A percentile compares a stretch with the other conserved stretches of the same genome.
Evolutionary conservation across 352 stramenopile species (phyloP).

Genomic region (Phytophthora chlamydospora): DNA sequence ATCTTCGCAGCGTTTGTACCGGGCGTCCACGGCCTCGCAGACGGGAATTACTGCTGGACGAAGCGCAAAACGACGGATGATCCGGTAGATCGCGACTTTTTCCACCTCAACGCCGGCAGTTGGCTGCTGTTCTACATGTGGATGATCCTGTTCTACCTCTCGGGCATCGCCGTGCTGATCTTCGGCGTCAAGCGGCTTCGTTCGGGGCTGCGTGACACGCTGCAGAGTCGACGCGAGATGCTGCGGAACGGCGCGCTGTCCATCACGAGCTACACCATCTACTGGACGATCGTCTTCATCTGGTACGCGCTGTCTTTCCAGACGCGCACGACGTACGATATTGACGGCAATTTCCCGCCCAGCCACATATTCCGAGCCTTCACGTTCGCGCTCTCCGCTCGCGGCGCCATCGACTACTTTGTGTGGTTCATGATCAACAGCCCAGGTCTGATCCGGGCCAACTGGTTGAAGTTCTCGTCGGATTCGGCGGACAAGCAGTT

Average conservation of each 20-base stretch:
- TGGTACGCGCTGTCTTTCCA: conserved; percentile 83
- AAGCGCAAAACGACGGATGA: conserved; percentile 44
- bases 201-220: conserved; percentile 71
- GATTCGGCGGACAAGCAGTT: conserved; percentile 85
- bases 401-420: conserved; percentile 78
- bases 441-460: conserved; percentile 50
- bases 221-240: conserved; percentile 81
- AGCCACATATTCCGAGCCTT: conserved; percentile 71
- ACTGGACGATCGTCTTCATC: conserved; percentile 85
- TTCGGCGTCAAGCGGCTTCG: conserved; percentile 72
- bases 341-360: conserved; percentile 41
- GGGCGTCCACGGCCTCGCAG: conserved; percentile 56
- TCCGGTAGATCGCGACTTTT: conserved; percentile 62
- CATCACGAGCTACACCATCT: conserved; percentile 84
- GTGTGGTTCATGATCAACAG: conserved; percentile 90
- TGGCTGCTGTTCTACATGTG: conserved; percentile 87
- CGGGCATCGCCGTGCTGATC: conserved; percentile 68
- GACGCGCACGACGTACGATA: conserved; percentile 50
- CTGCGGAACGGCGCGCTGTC: conserved; percentile 76
- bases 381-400: conserved; percentile 69
- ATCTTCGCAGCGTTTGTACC: conserved; percentile 47
- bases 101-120: conserved; percentile 69
- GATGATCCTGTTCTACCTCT: conserved; percentile 87
- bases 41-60: conserved; percentile 86
- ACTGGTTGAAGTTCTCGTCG: conserved; percentile 81